Base-by-base conservation (phyloP, 1,139 yeast genomes). In the Torulaspora globosa region DNA sequence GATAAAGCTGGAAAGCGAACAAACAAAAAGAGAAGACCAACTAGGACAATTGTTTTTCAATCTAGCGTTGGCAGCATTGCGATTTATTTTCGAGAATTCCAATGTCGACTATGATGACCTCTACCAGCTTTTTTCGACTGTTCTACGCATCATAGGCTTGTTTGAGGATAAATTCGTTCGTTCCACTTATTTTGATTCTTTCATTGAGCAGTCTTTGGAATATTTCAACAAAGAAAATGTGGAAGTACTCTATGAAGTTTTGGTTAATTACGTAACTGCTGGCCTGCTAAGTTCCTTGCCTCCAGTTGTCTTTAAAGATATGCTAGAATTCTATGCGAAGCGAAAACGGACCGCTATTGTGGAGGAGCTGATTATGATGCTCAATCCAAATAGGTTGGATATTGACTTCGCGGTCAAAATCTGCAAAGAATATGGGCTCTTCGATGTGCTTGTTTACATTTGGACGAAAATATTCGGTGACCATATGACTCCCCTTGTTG, bases 401-500 rank as follows among this genome's bases (percentile, higher is more conserved):
- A 73, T 88, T 36, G 95, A 89, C 63, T 64, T 82, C 26, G 79
- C 92, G 0, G 72, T 85, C 18, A 71, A 70, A 16, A 67, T 86
- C 27, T 84, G 95, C 60, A 68, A 69, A 24, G 59, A 73, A 48
- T 69, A 81, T 54, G 68, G 73, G 10, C 68, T 87, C 7, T 68
- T 72, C 29, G 92, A 84, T 44, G 76, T 86, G 27, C 67, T 77
- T 41, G 73, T 80, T 0, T 87, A 80, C 61, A 75, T 89, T 27
- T 83, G 88, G 82, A 85, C 80, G 52, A 71, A 67, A 15, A 69
- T 86, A 5, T 66, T 89, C 36, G 65, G 70, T 23, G 96, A 89
- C 58, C 89, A 78, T 59, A 59, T 71, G 9, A 73, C 85, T 0
- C 96, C 96, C 0, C 63, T 89, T 29, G 59, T 73, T 26, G 85